These are phyloP conservation scores for Penicillium sp. DNA, from an alignment of 2,329 filamentous ascomycete species.

Conservation along the genomic window DNA sequence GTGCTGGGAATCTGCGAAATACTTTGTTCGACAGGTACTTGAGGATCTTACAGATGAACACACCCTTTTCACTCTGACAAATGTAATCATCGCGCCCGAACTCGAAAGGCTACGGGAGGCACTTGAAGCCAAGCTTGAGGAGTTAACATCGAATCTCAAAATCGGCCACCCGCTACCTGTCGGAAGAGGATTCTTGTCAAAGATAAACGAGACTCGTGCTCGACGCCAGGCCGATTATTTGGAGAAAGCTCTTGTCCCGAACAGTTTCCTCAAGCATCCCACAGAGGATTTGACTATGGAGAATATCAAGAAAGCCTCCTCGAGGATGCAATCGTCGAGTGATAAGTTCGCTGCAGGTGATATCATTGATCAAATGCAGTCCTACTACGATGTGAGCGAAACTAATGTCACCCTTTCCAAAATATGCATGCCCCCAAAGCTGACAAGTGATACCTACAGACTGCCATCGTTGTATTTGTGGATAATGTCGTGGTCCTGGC, in stretches of 20 bases:
- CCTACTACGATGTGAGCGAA: conserved; percentile 28
- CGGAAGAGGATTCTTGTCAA: conserved; percentile 14
- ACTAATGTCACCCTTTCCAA: not conserved
- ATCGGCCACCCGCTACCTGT: conserved; percentile 30
- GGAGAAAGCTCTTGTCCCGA: not conserved
- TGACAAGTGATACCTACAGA: conserved; percentile 14
- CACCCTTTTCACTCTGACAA: conserved; percentile 23
- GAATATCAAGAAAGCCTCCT: not conserved
- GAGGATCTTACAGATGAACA: conserved; percentile 29
- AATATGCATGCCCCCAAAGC: not conserved
- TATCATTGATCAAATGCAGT: conserved; percentile 45
- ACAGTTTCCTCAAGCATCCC: no score
- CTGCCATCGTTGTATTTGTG: conserved; percentile 49
- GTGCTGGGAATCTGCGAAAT: conserved; percentile 26
- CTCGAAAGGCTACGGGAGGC: conserved; percentile 25
- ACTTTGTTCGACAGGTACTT: conserved; percentile 30
- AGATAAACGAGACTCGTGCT: conserved; percentile 13
- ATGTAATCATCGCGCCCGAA: conserved; percentile 22
- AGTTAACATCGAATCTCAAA: conserved; percentile 27
- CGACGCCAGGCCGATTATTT: conserved; percentile 14
- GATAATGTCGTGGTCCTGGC: conserved; percentile 57
- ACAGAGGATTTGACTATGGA: not conserved
- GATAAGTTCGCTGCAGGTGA: conserved; percentile 44
- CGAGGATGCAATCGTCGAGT: not conserved
- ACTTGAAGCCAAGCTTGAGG: conserved; percentile 27